Evolutionary conservation across 2,329 filamentous ascomycete species (phyloP).

Genomic region (Fusarium sambucinum): DNA sequence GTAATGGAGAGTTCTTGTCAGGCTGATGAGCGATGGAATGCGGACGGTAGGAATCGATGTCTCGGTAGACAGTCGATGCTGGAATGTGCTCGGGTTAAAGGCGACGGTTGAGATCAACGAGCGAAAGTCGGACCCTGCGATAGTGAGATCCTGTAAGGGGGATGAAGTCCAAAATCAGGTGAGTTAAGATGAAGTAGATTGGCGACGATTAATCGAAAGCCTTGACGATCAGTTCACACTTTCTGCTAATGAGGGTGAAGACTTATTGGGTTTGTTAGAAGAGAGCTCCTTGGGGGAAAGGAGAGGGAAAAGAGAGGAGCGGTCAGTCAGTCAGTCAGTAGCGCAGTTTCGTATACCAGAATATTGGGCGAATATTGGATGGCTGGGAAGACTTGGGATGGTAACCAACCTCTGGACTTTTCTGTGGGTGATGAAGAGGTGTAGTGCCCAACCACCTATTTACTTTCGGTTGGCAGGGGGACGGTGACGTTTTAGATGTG

Average conservation of each 20-base stretch:
- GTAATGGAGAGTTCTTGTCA: constrained; percentile 20
- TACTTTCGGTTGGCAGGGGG: constrained; percentile 44
- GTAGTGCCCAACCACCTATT: constrained; percentile 47
- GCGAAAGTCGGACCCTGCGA: constrained; percentile 45
- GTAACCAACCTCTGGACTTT: constrained; percentile 46
- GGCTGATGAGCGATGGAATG: constrained; percentile 40
- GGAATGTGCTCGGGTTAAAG: constrained; percentile 40
- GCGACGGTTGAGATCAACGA: constrained; percentile 45
- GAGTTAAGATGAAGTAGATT: constrained; percentile 10
- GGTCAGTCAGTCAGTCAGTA: constrained; percentile 32
- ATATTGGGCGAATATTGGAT: constrained; percentile 42
- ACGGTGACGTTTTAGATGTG: constrained; percentile 43
- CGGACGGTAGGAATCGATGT: constrained; percentile 30
- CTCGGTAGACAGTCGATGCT: constrained; percentile 33
- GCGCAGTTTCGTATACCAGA: constrained; percentile 36
- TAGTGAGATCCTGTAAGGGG: constrained; percentile 40
- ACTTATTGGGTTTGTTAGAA: constrained; percentile 41
- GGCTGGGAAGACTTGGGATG: constrained; percentile 43
- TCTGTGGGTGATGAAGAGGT: constrained; percentile 32
- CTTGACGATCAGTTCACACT: constrained; percentile 45
- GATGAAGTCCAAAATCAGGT: constrained; percentile 17
- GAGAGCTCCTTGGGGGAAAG: constrained; percentile 28
- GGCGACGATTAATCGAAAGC: constrained; percentile 19
- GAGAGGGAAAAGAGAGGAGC: constrained; percentile 38
- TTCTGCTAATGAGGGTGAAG: constrained; percentile 42